phyloP scores from a whole-genome alignment of 345 rosid species.

The Draba incana region DNA sequence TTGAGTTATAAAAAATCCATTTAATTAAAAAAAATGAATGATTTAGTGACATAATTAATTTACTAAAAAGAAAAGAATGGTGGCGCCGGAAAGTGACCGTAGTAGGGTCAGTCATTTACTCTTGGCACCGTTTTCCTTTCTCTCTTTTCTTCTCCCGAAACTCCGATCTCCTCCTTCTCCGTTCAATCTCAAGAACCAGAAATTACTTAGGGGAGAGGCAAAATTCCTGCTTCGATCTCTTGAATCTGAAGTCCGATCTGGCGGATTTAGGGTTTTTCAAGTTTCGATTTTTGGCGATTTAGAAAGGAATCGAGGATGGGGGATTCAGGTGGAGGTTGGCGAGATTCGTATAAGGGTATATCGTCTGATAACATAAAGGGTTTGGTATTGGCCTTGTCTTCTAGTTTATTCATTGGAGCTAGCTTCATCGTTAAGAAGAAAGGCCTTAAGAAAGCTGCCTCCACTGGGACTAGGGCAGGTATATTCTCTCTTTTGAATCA shows the following conservation, averaged over 20 bases:
- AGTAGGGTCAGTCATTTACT: slow-evolving; percentile 24
- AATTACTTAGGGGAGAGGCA: not conserved
- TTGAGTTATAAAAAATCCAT: no score
- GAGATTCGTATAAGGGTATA: slow-evolving; percentile 66
- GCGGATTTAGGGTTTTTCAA: slow-evolving; percentile 29
- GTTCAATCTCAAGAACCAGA: not conserved
- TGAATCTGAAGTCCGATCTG: slow-evolving; percentile 28
- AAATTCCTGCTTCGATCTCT: not conserved
- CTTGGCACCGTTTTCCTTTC: slow-evolving; percentile 1
- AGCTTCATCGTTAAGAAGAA: slow-evolving; percentile 92
- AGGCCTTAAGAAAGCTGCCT: slow-evolving; percentile 76
- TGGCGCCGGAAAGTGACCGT: slow-evolving; percentile 30
- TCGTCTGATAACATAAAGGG: slow-evolving; percentile 86
- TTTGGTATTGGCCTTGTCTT: slow-evolving; percentile 75
- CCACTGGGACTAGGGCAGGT: slow-evolving; percentile 79
- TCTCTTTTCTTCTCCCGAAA: not conserved
- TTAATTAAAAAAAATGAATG: no score
- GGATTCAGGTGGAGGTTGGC: slow-evolving; percentile 46
- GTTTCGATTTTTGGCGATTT: not conserved
- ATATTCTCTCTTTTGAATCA: no score
- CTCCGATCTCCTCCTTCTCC: not conserved
- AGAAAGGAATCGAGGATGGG: slow-evolving; percentile 26
- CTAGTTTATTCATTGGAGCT: slow-evolving; percentile 83
- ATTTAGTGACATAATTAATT: no score
- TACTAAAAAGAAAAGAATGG: not conserved